Evolutionary conservation across 805 yeast genomes (phyloP).

Genomic region (Saccharomyces jurei): DNA sequence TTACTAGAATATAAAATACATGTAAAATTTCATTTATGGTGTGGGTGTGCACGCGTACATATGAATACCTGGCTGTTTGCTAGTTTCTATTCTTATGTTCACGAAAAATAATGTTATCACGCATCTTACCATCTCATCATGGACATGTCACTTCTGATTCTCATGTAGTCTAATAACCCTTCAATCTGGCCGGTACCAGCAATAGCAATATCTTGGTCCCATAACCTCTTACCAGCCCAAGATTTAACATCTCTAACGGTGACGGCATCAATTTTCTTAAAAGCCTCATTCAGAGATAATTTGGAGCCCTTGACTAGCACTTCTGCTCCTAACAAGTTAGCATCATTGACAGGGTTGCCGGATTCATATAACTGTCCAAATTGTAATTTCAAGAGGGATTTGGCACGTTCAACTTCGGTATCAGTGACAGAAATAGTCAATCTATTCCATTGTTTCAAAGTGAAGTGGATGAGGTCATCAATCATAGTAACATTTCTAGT

Average conservation of each 20-base stretch:
- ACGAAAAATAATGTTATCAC: neutral
- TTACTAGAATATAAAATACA: neutral
- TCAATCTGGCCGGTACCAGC: constrained; percentile 84
- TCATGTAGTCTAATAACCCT: constrained; percentile 73
- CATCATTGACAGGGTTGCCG: constrained; percentile 1
- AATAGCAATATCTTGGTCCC: constrained; percentile 80
- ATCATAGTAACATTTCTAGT: constrained; percentile 50
- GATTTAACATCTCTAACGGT: constrained; percentile 49
- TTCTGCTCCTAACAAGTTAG: constrained; percentile 21
- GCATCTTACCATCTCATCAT: constrained; percentile 66
- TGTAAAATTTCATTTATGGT: neutral
- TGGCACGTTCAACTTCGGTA: constrained; percentile 72
- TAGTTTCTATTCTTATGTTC: neutral
- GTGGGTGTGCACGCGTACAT: neutral
- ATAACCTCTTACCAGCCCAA: constrained; percentile 70
- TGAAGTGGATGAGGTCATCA: constrained; percentile 75
- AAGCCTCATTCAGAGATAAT: constrained; percentile 50
- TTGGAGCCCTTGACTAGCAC: constrained; percentile 55
- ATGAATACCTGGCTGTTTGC: neutral
- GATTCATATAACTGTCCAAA: constrained; percentile 26
- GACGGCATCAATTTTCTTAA: constrained; percentile 56
- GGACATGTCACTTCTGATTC: constrained; percentile 84
- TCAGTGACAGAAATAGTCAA: constrained; percentile 66
- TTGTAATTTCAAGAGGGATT: constrained; percentile 59
- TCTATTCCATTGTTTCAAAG: constrained; percentile 84